phyloP scores from a whole-genome alignment of 345 rosid species.

The Chamaenerion angustifolium region DNA sequence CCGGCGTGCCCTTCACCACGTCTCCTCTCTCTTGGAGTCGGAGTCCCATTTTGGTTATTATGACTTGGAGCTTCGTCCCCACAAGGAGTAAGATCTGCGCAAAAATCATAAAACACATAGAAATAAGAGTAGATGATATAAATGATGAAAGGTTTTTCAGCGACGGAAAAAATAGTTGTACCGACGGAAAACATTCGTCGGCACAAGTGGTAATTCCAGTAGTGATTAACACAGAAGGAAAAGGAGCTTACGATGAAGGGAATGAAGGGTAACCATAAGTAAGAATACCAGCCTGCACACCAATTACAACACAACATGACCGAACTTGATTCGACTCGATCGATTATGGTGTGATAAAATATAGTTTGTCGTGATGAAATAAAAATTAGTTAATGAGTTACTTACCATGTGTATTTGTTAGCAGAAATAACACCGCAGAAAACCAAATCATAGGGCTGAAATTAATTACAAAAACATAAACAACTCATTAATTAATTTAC shows the following conservation, averaged over 20 bases:
- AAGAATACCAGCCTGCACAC: slow-evolving; percentile 54
- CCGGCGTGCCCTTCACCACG: slow-evolving; percentile 83
- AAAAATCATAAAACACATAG: not conserved
- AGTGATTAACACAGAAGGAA: no score
- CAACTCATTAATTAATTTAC: not conserved
- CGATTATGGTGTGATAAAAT: no score
- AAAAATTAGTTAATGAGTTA: no score
- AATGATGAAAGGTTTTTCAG: no score
- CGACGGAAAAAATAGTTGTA: no score
- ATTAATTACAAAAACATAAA: slow-evolving; percentile 1
- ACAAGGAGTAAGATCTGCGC: slow-evolving; percentile 51
- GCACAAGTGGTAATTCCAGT: no score
- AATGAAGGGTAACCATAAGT: slow-evolving; percentile 72
- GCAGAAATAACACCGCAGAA: slow-evolving; percentile 45
- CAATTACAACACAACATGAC: no score
- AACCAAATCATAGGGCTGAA: slow-evolving; percentile 73
- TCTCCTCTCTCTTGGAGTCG: slow-evolving; percentile 70
- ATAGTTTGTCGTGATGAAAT: no score
- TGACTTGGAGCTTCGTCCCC: slow-evolving; percentile 75
- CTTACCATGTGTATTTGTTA: slow-evolving; percentile 70
- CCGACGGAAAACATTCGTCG: no score
- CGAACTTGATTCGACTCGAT: no score
- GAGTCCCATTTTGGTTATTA: slow-evolving; percentile 71
- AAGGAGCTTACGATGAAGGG: slow-evolving; percentile 61
- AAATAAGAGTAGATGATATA: no score